Evolutionary conservation across 2,329 filamentous ascomycete genomes (phyloP).

Genomic region (Xylariaceae sp.): DNA sequence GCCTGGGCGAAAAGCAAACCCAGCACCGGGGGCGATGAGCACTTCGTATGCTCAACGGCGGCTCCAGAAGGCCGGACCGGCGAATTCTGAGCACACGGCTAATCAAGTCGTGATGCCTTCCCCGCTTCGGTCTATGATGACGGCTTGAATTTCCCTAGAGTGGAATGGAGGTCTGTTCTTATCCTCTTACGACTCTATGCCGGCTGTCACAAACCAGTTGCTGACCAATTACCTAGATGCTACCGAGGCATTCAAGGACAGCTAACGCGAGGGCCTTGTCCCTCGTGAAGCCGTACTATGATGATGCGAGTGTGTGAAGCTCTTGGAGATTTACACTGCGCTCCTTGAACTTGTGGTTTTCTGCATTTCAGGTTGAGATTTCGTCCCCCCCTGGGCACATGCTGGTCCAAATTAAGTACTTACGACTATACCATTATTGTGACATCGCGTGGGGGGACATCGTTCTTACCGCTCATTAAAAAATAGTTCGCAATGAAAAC

Average conservation of each 20-base stretch:
- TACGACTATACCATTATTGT: constrained; percentile 12
- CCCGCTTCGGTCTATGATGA: constrained; percentile 64
- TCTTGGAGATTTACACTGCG: constrained; percentile 8
- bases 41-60: constrained; percentile 40
- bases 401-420: constrained; percentile 6
- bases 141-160: constrained; percentile 40
- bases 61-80: constrained; percentile 42
- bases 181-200: background rate
- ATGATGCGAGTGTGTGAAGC: background rate
- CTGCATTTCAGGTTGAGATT: constrained; percentile 19
- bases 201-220: background rate
- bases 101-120: constrained; percentile 55
- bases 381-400: constrained; percentile 6
- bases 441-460: constrained; percentile 12
- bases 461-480: constrained; percentile 20
- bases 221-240: constrained; percentile 11
- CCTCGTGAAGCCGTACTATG: background rate
- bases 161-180: constrained; percentile 27
- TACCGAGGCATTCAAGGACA: constrained; percentile 5
- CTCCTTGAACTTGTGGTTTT: constrained; percentile 20
- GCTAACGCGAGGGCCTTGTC: constrained; percentile 1
- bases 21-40: constrained; percentile 29
- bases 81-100: constrained; percentile 40
- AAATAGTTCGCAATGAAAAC: constrained; percentile 20
- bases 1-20: constrained; percentile 28